A percentile compares a stretch with the other conserved stretches of the same genome.
Conservation (phyloP, 176 grass and related monocot genomes). For the Rhynchospora breviuscula region DNA sequence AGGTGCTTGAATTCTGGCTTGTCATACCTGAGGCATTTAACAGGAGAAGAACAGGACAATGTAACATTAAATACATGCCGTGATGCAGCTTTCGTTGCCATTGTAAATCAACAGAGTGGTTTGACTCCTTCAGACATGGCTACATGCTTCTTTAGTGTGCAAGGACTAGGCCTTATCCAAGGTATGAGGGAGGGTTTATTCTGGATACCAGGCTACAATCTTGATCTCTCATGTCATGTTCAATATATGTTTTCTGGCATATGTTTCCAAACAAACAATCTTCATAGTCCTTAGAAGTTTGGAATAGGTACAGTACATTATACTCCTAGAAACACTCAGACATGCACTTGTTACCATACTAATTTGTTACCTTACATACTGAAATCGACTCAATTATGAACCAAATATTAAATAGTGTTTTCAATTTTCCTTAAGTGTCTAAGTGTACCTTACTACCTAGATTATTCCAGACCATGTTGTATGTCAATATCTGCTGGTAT, state of each 20-base stretch:
- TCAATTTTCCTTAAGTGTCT: neutral
- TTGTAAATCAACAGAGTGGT: slow-evolving; percentile 58
- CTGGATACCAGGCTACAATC: slow-evolving; percentile 13
- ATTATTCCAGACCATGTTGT: neutral
- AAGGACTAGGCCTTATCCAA: slow-evolving; percentile 63
- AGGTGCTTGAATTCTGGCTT: slow-evolving; percentile 84
- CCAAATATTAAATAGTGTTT: neutral
- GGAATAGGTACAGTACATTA: neutral
- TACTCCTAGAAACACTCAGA: neutral
- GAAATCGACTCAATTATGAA: neutral
- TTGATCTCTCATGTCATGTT: neutral
- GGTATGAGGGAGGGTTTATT: slow-evolving; percentile 41
- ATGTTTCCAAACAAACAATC: neutral
- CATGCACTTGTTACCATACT: neutral
- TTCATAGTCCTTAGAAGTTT: neutral
- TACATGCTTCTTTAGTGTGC: slow-evolving; percentile 78
- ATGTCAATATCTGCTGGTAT: neutral
- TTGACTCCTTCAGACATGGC: slow-evolving; percentile 56
- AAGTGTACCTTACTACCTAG: neutral
- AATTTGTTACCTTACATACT: neutral
- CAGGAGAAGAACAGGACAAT: slow-evolving; percentile 64
- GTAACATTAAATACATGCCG: slow-evolving; percentile 76
- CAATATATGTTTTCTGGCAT: neutral
- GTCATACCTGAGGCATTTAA: slow-evolving; percentile 87
- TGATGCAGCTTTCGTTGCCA: slow-evolving; percentile 86